Percentiles rank a stretch among this genome's conserved stretches.
These are phyloP conservation scores for Pisolithus marmoratus DNA, from an alignment of 768 basidiomycete species.

Conservation along the genomic window DNA sequence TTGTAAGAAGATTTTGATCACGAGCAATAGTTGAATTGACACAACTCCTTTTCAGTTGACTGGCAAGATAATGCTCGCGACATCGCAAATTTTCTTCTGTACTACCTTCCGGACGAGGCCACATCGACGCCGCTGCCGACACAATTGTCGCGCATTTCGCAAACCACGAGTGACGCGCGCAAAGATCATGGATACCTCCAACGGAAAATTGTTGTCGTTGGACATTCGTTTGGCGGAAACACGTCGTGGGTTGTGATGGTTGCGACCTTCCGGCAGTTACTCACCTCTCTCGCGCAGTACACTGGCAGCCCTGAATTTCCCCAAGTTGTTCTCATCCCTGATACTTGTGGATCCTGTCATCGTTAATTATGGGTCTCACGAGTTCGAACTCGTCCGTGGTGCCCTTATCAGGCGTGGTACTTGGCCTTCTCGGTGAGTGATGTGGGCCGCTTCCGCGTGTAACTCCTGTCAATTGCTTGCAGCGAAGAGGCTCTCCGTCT, in stretches of 20 bases:
- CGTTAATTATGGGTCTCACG: slow-evolving; percentile 10
- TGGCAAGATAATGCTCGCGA: slow-evolving; percentile 79
- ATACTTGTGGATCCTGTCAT: slow-evolving; percentile 80
- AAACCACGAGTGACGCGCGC: slow-evolving; percentile 37
- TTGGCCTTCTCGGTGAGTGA: slow-evolving; percentile 57
- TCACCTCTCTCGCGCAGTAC: slow-evolving; percentile 33
- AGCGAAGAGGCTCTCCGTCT: slow-evolving; percentile 56
- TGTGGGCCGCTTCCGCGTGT: not conserved
- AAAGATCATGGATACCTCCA: slow-evolving; percentile 40
- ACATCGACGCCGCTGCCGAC: slow-evolving; percentile 39
- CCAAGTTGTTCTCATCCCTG: slow-evolving; percentile 64
- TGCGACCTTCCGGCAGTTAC: not conserved
- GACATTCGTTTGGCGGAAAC: slow-evolving; percentile 84
- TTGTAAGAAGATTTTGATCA: slow-evolving; percentile 37
- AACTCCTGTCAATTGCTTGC: not conserved
- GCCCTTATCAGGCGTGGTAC: slow-evolving; percentile 53
- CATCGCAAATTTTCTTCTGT: slow-evolving; percentile 65
- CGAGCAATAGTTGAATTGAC: not conserved
- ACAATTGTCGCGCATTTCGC: slow-evolving; percentile 46
- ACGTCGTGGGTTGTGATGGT: slow-evolving; percentile 51
- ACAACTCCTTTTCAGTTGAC: slow-evolving; percentile 44
- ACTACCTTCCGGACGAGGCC: slow-evolving; percentile 52
- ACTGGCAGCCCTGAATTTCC: slow-evolving; percentile 59
- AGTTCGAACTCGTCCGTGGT: slow-evolving; percentile 21
- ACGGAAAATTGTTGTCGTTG: slow-evolving; percentile 61